These are phyloP conservation scores for Amanita rimosa DNA, from an alignment of 768 basidiomycete genomes.

Conservation along the genomic window DNA sequence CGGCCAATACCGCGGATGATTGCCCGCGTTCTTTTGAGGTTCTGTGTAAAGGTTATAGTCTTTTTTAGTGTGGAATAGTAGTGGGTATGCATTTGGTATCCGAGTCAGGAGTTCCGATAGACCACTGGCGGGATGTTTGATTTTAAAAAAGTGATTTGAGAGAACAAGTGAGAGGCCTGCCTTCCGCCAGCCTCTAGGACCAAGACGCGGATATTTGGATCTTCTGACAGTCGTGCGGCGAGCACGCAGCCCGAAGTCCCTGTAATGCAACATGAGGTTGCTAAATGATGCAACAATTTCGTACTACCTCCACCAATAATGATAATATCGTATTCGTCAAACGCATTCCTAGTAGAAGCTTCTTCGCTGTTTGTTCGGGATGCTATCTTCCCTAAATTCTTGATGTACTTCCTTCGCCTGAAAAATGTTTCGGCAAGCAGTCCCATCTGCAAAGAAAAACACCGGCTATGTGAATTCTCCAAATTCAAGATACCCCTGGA, in stretches of 20 bases:
- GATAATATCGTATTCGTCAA: slow-evolving; percentile 35
- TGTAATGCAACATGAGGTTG: slow-evolving; percentile 10
- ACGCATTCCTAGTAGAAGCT: not conserved
- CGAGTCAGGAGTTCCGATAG: slow-evolving; percentile 24
- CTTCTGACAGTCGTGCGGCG: slow-evolving; percentile 45
- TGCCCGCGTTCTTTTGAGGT: slow-evolving; percentile 38
- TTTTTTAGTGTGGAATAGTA: slow-evolving; percentile 29
- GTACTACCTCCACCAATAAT: slow-evolving; percentile 41
- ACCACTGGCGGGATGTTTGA: slow-evolving; percentile 23
- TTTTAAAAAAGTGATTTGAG: not conserved
- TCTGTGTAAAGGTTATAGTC: slow-evolving; percentile 43
- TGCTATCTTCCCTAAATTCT: slow-evolving; percentile 15
- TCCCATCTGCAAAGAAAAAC: slow-evolving; percentile 12
- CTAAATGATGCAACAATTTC: not conserved
- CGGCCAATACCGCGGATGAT: slow-evolving; percentile 45
- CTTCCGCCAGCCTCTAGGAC: slow-evolving; percentile 51
- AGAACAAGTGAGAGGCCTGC: slow-evolving; percentile 18
- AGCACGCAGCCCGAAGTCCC: slow-evolving; percentile 53
- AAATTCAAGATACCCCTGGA: not conserved
- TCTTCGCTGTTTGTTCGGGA: slow-evolving; percentile 4
- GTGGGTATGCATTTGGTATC: slow-evolving; percentile 27
- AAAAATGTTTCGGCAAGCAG: slow-evolving; percentile 13
- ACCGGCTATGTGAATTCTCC: not conserved
- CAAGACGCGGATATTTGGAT: slow-evolving; percentile 37
- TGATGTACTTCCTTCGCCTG: slow-evolving; percentile 11